Evolutionary conservation across 148 eudicot species (phyloP), one percentile per base, ranked within the genome.

Genomic region (Polygonum aviculare): DNA sequence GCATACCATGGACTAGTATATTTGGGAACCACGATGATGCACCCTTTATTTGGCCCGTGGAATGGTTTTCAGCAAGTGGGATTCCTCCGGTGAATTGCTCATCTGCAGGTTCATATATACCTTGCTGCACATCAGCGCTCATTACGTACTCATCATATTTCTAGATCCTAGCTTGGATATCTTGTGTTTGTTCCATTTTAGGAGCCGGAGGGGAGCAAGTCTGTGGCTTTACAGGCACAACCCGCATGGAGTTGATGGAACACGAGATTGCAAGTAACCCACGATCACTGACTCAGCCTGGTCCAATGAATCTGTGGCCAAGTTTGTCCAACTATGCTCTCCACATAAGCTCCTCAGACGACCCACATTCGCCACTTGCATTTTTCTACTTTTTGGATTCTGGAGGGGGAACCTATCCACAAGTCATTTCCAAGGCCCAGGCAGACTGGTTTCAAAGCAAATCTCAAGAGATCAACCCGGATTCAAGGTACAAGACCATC

Each of bases 1-100:
- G 88, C 45, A 90, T 92, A 76, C 96, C 96, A 22, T 94, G 89
- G 92, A 91, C 92, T 1, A 86, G 79, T 78, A 80, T 92, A 7
- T 94, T 92, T 49, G 98, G 98, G 36, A 94, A 94, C 84, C 98
- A 94, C 75, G 98, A 92, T 39, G 97, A 94, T 83, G 96, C 97
- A 19, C 79, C 82, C 39, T 94, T 94, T 80, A 89, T 77, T 81
- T 94, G 98, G 98, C 98, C 98, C 3, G 73, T 80, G 38, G 92
- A 90, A 31, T 94, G 98, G 98, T 92, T 94, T 84, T 89, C 96
- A 21, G 79, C 76, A 14, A 38, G 77, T 7, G 96, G 95, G n/a
- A 81, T 92, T 71, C 98, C 98, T 79, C 86, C 82, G 36, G 44
- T 90, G 60, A 52, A 69, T 21, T 92, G 93, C 79, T 83, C 91